phyloP scores from a whole-genome alignment of 768 basidiomycete species.

The Cyclocybe cylindracea region DNA sequence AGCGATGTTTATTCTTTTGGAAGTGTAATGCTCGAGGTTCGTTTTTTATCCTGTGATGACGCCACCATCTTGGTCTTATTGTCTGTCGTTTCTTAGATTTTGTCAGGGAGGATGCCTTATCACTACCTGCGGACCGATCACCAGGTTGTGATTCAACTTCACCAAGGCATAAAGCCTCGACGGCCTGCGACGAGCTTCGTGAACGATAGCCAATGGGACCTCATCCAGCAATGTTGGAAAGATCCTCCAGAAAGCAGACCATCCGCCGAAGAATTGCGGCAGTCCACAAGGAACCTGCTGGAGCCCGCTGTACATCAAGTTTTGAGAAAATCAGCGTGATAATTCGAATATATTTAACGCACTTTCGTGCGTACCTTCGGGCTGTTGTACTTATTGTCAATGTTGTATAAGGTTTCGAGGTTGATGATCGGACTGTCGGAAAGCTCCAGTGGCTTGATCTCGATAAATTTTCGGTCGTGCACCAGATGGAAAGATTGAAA shows the following conservation, averaged over 20 bases:
- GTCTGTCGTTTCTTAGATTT: constrained; percentile 21
- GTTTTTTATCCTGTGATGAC: not conserved
- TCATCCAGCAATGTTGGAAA: constrained; percentile 44
- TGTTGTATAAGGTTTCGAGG: too few relatives aligned
- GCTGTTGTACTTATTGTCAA: too few relatives aligned
- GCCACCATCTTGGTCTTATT: not conserved
- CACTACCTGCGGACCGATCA: constrained; percentile 38
- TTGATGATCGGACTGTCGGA: too few relatives aligned
- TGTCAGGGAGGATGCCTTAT: constrained; percentile 43
- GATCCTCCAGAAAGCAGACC: constrained; percentile 33
- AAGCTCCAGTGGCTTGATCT: too few relatives aligned
- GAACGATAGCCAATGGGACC: constrained; percentile 38
- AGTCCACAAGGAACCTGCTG: constrained; percentile 5
- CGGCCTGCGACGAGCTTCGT: constrained; percentile 38
- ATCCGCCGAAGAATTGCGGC: constrained; percentile 22
- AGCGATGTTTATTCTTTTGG: constrained; percentile 51
- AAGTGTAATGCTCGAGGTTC: constrained; percentile 45
- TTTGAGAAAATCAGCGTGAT: not conserved
- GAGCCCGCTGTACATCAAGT: not conserved
- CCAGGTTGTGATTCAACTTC: constrained; percentile 43
- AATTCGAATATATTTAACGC: not conserved
- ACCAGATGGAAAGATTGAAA: too few relatives aligned
- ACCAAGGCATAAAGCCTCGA: constrained; percentile 40
- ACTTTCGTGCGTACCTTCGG: too few relatives aligned
- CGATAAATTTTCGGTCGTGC: too few relatives aligned